Conservation (phyloP, 169 alveolate genomes). For the Blepharisma undulans region DNA sequence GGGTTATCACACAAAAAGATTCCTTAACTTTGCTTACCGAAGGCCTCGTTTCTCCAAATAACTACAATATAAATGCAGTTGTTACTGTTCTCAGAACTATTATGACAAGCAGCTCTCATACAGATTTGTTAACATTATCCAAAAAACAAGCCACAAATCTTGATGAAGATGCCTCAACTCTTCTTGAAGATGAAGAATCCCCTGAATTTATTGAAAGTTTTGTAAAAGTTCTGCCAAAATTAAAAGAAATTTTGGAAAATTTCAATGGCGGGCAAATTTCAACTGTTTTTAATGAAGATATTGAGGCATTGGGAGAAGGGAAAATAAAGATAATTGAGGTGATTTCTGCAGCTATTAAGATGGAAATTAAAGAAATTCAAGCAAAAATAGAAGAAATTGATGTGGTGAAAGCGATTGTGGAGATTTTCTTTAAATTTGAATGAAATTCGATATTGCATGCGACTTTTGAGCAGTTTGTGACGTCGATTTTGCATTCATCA, state of each 20-base stretch:
- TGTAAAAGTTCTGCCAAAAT: background rate
- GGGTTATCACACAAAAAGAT: background rate
- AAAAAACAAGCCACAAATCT: background rate
- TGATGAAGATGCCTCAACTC: background rate
- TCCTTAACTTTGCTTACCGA: background rate
- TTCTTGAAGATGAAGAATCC: conserved; percentile 2
- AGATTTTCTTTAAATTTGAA: background rate
- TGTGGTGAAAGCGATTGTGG: background rate
- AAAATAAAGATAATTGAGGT: conserved; percentile 4
- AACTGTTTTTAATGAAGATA: background rate
- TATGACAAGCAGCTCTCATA: background rate
- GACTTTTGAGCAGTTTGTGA: background rate
- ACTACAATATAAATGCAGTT: background rate
- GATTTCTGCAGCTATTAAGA: background rate
- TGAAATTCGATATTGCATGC: conserved; percentile 16
- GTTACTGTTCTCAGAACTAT: background rate
- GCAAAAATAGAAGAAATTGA: background rate
- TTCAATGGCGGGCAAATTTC: no score
- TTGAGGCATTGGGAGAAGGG: background rate
- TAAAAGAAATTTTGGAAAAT: background rate
- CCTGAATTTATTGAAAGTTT: background rate
- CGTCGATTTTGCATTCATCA: background rate
- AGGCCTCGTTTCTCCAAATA: background rate
- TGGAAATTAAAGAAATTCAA: background rate
- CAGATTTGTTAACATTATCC: background rate